Base-by-base conservation (phyloP, 345 rosid species). In the Dimocarpus longan region DNA sequence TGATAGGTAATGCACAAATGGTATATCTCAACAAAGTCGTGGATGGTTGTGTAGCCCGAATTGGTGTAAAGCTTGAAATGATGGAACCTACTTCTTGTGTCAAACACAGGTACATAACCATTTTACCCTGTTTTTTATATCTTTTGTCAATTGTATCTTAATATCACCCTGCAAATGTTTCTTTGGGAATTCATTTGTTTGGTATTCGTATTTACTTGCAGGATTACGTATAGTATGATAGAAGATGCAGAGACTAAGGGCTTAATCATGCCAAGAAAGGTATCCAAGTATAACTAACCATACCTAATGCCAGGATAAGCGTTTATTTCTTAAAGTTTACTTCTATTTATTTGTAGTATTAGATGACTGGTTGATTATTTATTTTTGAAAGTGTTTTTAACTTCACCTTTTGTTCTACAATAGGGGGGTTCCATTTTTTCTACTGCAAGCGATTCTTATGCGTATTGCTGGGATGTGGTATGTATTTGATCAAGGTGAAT, bases 401-500 rank as follows among this genome's bases (percentile, higher is more conserved):
- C 43, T 77, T 82, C 54, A 79, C 57, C 43, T 83, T 70, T 60
- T 60, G 10, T 60, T 60, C 59, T 88, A 67, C 63, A 37, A 76
- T 71, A 96, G 99, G 83, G 85, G 62, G 97, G 93, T 78, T 87
- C 93, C 77, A 83, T 96, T 74, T 94, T 86, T 79, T 89, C 99
- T 0, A 98, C 97, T 54, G 92, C 92, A 26, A 98, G 99, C 82
- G 98, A 94, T 85, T 96, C 97, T 82, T 88, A 88, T 75, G 98
- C 97, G 10, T 94, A 96, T 87, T 93, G 98, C 83, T 96, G 98
- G 98, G 99, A 96, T 84, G 84, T 93, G 98, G 98, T 93, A 95
- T 80, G 94, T 83, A 79, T 84, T 74, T 79, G 54, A 71, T 84
- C 79, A 71, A 81, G 79, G 74, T 78, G 80, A 82, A 77, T 77